Evolutionary conservation across 768 basidiomycete genomes (phyloP).

Genomic region (Pleurotus platypus): DNA sequence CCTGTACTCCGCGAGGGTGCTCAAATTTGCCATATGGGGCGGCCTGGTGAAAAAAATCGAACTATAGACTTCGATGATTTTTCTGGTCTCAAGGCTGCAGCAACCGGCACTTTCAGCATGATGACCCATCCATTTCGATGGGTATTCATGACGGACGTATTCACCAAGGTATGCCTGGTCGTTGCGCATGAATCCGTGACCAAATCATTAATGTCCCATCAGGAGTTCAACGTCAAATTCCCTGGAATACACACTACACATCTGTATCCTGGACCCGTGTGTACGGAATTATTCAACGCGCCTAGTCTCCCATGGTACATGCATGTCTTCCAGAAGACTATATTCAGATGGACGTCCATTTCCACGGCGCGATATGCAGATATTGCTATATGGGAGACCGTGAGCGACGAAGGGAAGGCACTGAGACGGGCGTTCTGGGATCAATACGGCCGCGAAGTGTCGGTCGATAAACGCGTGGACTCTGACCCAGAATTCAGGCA

Average conservation of each 20-base stretch:
- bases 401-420: neutral
- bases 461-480: neutral
- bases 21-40: slow-evolving; percentile 1
- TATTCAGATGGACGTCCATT: neutral
- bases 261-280: neutral
- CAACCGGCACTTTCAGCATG: neutral
- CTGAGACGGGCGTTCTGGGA: slow-evolving; percentile 1
- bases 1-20: neutral
- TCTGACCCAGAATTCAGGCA: slow-evolving; percentile 1
- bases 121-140: neutral
- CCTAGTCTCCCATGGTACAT: slow-evolving; percentile 2
- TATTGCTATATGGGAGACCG: neutral
- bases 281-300: neutral
- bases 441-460: neutral
- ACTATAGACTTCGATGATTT: neutral
- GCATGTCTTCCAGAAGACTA: neutral
- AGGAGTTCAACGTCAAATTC: slow-evolving; percentile 4
- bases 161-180: neutral
- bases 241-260: neutral
- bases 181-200: neutral
- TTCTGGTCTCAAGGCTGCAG: neutral
- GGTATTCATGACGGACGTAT: neutral
- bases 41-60: neutral
- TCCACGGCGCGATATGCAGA: neutral
- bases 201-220: neutral